A percentile compares a stretch with the other conserved stretches of the same genome.
Conservation (phyloP, 192 early-diverging fungal species). For the Dimargaris verticillata region DNA sequence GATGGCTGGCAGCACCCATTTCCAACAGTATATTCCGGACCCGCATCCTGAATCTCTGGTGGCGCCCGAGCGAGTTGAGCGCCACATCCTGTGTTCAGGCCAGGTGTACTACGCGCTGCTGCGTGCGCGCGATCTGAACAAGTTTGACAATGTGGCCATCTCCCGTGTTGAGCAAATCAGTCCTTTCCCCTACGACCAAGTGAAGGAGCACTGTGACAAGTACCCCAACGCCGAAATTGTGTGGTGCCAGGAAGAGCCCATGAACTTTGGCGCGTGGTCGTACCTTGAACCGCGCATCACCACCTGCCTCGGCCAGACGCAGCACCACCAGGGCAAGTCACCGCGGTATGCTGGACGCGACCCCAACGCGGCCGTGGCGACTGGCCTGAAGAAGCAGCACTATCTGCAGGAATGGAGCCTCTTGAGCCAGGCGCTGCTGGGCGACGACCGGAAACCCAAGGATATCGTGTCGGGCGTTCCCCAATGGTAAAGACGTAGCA, state of each 20-base stretch:
- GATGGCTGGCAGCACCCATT: constrained; percentile 61
- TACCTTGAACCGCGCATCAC: constrained; percentile 76
- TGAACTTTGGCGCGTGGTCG: constrained; percentile 85
- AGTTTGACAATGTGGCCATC: constrained; percentile 75
- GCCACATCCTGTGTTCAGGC: constrained; percentile 87
- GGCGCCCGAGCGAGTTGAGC: constrained; percentile 71
- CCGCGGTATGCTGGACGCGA: constrained; percentile 73
- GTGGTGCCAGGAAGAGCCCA: constrained; percentile 90
- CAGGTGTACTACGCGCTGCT: constrained; percentile 93
- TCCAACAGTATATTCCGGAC: constrained; percentile 89
- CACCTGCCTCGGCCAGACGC: constrained; percentile 58
- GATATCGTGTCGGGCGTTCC: constrained; percentile 55
- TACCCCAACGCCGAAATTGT: constrained; percentile 85
- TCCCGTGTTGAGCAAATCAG: constrained; percentile 86
- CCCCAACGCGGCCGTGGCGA: constrained; percentile 75
- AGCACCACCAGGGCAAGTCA: constrained; percentile 41
- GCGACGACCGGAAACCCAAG: constrained; percentile 44
- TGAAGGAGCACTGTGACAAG: constrained; percentile 69
- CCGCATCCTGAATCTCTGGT: constrained; percentile 60
- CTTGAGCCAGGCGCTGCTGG: constrained; percentile 51
- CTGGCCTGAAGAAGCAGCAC: constrained; percentile 92
- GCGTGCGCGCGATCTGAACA: constrained; percentile 80
- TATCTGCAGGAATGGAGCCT: constrained; percentile 64
- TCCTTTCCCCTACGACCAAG: constrained; percentile 90
- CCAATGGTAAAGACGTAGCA: constrained; percentile 26